phyloP scores from a whole-genome alignment of 805 yeast species.

The Torulaspora microellipsoides region DNA sequence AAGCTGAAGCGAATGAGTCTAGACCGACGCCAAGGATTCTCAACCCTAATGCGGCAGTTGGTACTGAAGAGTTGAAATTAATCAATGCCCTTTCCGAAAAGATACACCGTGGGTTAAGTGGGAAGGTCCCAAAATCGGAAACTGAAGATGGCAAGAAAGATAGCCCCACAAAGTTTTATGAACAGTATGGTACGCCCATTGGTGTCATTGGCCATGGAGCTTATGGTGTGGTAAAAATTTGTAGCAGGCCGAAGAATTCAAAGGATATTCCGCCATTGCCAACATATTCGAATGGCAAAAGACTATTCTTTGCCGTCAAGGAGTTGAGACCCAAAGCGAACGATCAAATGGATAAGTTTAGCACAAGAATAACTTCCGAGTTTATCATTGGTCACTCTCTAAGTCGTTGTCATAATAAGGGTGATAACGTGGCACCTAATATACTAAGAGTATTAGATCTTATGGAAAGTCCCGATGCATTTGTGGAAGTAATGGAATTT shows the following conservation, averaged over 20 bases:
- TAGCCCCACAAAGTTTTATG: constrained; percentile 30
- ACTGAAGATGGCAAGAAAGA: constrained; percentile 6
- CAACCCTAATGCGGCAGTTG: constrained; percentile 42
- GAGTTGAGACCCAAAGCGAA: constrained; percentile 81
- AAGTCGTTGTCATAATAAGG: constrained; percentile 43
- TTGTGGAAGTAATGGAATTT: constrained; percentile 90
- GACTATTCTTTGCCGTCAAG: constrained; percentile 81
- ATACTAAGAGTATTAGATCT: constrained; percentile 76
- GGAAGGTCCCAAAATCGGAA: constrained; percentile 18
- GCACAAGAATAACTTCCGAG: constrained; percentile 83
- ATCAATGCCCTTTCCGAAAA: constrained; percentile 46
- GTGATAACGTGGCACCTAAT: constrained; percentile 42
- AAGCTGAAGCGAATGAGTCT: constrained; percentile 3
- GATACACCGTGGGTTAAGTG: constrained; percentile 41
- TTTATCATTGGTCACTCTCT: constrained; percentile 81
- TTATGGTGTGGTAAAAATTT: constrained; percentile 83
- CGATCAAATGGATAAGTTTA: constrained; percentile 85
- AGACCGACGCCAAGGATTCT: constrained; percentile 22
- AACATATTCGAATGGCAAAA: constrained; percentile 60
- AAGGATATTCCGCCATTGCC: constrained; percentile 28
- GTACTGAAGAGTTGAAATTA: constrained; percentile 44
- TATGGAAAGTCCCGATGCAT: constrained; percentile 65
- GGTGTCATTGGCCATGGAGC: constrained; percentile 86
- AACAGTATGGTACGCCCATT: constrained; percentile 48
- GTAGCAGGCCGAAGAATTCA: constrained; percentile 49